Percentiles rank a stretch among this genome's conserved stretches.
Conservation (phyloP, 805 yeast genomes). For the Yamadazyma nakazawae region DNA sequence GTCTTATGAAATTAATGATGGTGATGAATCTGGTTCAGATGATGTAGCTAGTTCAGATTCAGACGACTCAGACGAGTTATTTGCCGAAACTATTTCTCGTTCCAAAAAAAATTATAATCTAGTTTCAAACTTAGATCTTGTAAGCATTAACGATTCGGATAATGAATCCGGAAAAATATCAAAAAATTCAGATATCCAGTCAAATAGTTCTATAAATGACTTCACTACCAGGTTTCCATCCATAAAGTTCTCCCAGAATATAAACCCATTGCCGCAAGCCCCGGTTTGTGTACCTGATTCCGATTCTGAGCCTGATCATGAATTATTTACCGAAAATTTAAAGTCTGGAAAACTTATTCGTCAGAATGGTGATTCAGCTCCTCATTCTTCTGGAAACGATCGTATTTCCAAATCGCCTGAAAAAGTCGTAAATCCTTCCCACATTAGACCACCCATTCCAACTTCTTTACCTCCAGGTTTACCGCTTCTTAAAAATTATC, state of each 20-base stretch:
- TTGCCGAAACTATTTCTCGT: slow-evolving; percentile 4
- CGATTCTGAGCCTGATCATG: neutral
- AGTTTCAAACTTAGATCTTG: neutral
- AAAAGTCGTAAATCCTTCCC: too few species aligned
- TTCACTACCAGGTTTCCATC: slow-evolving; percentile 9
- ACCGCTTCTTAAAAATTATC: slow-evolving; percentile 3
- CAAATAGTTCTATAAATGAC: neutral
- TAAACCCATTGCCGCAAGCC: slow-evolving; percentile 1
- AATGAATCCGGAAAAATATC: neutral
- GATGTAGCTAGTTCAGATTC: neutral
- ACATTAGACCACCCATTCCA: slow-evolving; percentile 14
- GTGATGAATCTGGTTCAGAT: neutral
- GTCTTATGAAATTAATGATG: neutral
- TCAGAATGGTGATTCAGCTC: neutral
- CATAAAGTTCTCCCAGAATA: slow-evolving; percentile 1
- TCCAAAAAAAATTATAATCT: slow-evolving; percentile 7
- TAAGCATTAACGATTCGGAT: neutral
- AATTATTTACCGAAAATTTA: neutral
- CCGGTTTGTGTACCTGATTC: neutral
- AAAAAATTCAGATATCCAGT: neutral
- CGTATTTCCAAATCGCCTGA: neutral
- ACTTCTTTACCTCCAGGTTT: slow-evolving; percentile 15
- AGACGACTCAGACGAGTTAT: slow-evolving; percentile 3
- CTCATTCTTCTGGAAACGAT: neutral
- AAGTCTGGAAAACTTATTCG: neutral